phyloP scores from a whole-genome alignment of 257 asterid genomes.

The Paulownia fortunei region DNA sequence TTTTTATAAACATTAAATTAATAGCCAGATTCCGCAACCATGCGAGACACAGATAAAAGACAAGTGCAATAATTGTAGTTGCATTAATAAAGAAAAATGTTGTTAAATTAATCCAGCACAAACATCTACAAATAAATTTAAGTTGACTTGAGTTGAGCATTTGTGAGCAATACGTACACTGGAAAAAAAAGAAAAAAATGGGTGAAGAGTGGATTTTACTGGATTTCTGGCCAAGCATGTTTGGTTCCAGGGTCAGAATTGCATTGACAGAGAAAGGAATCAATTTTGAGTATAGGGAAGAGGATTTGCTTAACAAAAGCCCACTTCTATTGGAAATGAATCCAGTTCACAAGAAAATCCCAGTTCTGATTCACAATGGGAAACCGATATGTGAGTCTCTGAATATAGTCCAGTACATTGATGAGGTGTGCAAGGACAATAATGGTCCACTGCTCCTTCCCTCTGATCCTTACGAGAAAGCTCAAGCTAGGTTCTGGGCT shows the following conservation, averaged over 20 bases:
- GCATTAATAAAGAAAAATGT: too few relatives aligned
- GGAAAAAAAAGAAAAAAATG: neutral
- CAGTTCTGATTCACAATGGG: constrained; percentile 43
- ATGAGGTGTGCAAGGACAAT: constrained; percentile 40
- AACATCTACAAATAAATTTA: neutral
- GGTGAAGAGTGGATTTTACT: constrained; percentile 33
- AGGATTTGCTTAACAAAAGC: constrained; percentile 38
- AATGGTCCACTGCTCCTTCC: constrained; percentile 35
- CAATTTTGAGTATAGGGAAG: constrained; percentile 32
- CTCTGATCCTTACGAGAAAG: constrained; percentile 37
- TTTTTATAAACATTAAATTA: neutral
- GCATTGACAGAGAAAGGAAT: constrained; percentile 47
- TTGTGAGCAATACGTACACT: neutral
- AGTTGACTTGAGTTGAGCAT: neutral
- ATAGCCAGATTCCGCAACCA: neutral
- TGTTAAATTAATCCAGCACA: neutral
- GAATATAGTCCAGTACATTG: constrained; percentile 49
- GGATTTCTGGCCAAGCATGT: constrained; percentile 37
- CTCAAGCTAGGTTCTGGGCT: constrained; percentile 49
- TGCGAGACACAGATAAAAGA: neutral
- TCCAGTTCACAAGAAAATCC: constrained; percentile 46
- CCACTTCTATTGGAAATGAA: constrained; percentile 42
- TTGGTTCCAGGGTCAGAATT: constrained; percentile 48
- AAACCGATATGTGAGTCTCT: constrained; percentile 50
- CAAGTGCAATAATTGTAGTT: neutral